Percentiles rank a stretch among this genome's conserved stretches.
Evolutionary conservation across 2,329 filamentous ascomycete species (phyloP).

Genomic region (Penicillium sp.): DNA sequence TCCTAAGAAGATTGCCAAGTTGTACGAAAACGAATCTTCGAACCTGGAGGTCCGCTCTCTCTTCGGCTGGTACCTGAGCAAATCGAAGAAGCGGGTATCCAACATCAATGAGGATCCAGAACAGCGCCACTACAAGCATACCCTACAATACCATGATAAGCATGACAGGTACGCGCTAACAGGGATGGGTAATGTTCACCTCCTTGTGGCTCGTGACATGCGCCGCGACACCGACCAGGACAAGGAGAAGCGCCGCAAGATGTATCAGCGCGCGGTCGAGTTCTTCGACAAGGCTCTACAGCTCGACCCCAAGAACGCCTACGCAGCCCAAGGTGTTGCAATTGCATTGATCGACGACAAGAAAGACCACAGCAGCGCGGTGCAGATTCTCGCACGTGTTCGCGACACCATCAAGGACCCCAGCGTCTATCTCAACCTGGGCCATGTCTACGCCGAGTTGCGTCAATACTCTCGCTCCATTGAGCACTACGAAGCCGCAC

Average conservation of each 20-base stretch:
- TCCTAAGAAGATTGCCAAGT: constrained; percentile 78
- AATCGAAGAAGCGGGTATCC: constrained; percentile 77
- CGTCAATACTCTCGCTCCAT: constrained; percentile 90
- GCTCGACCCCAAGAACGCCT: constrained; percentile 92
- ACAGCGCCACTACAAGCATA: constrained; percentile 94
- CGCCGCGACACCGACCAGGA: constrained; percentile 85
- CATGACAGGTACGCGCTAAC: constrained; percentile 96
- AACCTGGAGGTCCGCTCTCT: constrained; percentile 91
- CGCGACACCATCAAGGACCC: constrained; percentile 87
- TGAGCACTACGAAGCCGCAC: constrained; percentile 86
- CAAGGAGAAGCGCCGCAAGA: constrained; percentile 84
- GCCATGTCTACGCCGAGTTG: constrained; percentile 88
- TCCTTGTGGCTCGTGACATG: constrained; percentile 90
- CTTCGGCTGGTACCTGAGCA: constrained; percentile 94
- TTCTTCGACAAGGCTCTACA: constrained; percentile 98
- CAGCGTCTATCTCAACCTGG: constrained; percentile 88
- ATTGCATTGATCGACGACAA: constrained; percentile 94
- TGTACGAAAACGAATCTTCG: constrained; percentile 80
- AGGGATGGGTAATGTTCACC: constrained; percentile 95
- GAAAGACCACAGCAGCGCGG: constrained; percentile 79
- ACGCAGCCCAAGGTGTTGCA: constrained; percentile 92
- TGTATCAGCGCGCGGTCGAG: constrained; percentile 89
- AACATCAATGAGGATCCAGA: constrained; percentile 89
- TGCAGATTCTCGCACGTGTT: constrained; percentile 87
- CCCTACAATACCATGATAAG: constrained; percentile 90